A percentile compares a stretch with the other conserved stretches of the same genome.
These are phyloP conservation scores for Cercophora samala DNA, from an alignment of 495 filamentous ascomycete genomes.

Conservation along the genomic window DNA sequence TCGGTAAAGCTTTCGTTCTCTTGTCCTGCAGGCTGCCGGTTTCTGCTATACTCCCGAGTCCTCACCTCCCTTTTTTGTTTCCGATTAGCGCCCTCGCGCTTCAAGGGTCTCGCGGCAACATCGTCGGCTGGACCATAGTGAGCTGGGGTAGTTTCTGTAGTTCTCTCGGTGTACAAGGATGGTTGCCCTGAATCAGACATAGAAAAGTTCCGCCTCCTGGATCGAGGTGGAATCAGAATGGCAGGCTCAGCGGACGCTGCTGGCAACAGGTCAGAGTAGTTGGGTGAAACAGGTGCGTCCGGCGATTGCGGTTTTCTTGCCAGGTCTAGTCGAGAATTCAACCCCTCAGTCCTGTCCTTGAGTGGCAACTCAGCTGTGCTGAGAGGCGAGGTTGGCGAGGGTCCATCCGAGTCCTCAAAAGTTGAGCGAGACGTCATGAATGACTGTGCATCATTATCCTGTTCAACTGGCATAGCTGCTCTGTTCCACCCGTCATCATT, in stretches of 20 bases:
- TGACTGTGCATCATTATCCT: conserved; percentile 35
- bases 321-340: neutral
- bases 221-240: conserved; percentile 26
- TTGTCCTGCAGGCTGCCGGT: neutral
- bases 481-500: conserved; percentile 40
- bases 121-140: neutral
- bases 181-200: neutral
- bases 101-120: neutral
- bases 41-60: neutral
- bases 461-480: conserved; percentile 34
- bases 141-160: neutral
- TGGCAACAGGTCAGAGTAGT: neutral
- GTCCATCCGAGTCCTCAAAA: conserved; percentile 16
- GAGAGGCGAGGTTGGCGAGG: neutral
- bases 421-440: conserved; percentile 24
- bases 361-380: neutral
- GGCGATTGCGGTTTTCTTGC: neutral
- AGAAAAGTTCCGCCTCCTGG: conserved; percentile 21
- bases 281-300: neutral
- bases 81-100: neutral
- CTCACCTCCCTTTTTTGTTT: conserved; percentile 2
- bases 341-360: neutral
- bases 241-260: neutral
- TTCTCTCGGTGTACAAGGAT: neutral
- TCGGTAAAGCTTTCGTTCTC: neutral